Evolutionary conservation across 768 basidiomycete genomes (phyloP), one percentile per base, ranked within the genome.

Genomic region (Macrolepiota dolichaula): DNA sequence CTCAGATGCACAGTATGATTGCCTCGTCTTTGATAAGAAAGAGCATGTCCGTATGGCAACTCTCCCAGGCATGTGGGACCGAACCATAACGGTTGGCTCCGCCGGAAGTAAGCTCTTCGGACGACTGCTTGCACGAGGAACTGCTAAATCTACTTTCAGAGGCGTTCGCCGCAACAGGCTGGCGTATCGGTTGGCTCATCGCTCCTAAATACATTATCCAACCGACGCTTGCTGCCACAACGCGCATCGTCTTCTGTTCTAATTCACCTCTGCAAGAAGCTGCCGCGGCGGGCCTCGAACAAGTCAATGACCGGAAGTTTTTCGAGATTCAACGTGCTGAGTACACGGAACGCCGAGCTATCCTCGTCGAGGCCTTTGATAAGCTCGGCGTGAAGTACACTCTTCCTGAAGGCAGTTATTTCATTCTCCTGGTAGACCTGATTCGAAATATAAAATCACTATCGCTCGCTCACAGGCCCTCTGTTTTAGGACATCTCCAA

Each of bases 61-160:
- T 37, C 81, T 99, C n/a, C 96, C 95, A 4, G 93, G 94, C 22
- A 97, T 98, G 92, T 98, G 96, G 96, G 92, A 98, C 65, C 87
- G 97, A 47, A 99, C 97, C 0, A 87, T 99, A 46, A 98, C 96
- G 6, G 92, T 98, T 57, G 87, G 91, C 42, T 96, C 94, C n/a
- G 96, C 92, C 29, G 95, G 95, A 66, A 96, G 94, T 94, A 74
- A 77, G 87, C 52, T 49, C 44, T 59, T 17, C 25, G 4, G 7
- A 22, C 22, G 4, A 19, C 9, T 24, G n/a, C 32, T 37, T 40
- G 36, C 25, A 13, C 22, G 11, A n/a, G 42, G n/a, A n/a, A 11
- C n/a, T 52, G 29, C 52, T 61, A 47, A 61, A 13, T 9, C 24
- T 36, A 27, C 35, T 47, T 64, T 19, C 73, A 96, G 94, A 98